Evolutionary conservation across 768 basidiomycete genomes (phyloP).

Genomic region (Pleurotus ostreatus): DNA sequence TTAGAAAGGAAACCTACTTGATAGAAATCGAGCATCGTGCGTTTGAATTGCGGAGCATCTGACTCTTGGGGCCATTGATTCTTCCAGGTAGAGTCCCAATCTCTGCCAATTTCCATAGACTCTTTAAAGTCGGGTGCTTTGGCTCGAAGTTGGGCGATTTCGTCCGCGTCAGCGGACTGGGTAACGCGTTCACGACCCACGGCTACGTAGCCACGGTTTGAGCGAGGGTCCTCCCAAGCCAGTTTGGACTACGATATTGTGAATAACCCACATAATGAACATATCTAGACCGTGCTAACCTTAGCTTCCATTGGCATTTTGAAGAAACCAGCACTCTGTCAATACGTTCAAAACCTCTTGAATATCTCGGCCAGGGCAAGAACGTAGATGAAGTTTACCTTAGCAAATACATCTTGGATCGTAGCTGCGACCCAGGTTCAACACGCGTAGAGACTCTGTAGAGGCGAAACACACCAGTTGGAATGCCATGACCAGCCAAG

Average conservation of each 20-base stretch:
- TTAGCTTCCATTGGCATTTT: slow-evolving; percentile 57
- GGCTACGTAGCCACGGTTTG: slow-evolving; percentile 81
- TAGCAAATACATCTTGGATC: slow-evolving; percentile 57
- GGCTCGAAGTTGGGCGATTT: slow-evolving; percentile 70
- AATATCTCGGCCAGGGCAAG: no score
- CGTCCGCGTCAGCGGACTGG: slow-evolving; percentile 61
- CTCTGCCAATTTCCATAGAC: slow-evolving; percentile 85
- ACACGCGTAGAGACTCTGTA: background rate
- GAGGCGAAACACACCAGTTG: slow-evolving; percentile 29
- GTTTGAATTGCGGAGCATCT: slow-evolving; percentile 63
- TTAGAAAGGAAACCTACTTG: slow-evolving; percentile 33
- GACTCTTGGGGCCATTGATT: slow-evolving; percentile 76
- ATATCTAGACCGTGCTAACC: slow-evolving; percentile 25
- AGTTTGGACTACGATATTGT: slow-evolving; percentile 42
- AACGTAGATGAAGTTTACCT: slow-evolving; percentile 36
- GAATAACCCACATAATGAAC: background rate
- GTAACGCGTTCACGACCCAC: slow-evolving; percentile 82
- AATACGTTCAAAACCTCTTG: background rate
- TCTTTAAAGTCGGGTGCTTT: slow-evolving; percentile 83
- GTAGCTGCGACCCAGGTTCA: slow-evolving; percentile 23
- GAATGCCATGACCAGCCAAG: slow-evolving; percentile 69
- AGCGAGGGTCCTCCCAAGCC: slow-evolving; percentile 81
- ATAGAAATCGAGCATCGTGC: slow-evolving; percentile 74
- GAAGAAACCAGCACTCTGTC: slow-evolving; percentile 80
- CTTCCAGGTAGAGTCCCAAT: slow-evolving; percentile 73